Base-by-base conservation (phyloP, 257 asterid species). In the Ilex asprella region DNA sequence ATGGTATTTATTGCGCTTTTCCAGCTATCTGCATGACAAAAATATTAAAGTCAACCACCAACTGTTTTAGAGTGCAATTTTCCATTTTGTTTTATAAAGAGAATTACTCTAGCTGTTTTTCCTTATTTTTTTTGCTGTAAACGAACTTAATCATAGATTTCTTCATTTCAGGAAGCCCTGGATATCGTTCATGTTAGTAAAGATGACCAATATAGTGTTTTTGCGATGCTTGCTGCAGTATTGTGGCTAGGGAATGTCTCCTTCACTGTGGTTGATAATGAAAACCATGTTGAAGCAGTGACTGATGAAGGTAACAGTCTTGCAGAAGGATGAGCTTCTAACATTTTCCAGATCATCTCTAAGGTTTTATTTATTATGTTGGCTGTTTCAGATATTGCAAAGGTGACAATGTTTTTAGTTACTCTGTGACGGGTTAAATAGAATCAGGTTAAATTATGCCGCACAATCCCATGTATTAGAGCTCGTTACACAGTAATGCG, bases 171-270 rank as follows among this genome's bases (percentile, higher is more conserved):
- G 99, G 99, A 93, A 71, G 99, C 99, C 64, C 75, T 93, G 75
- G 92, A 89, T 78, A 75, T 87, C 53, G 99, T 93, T 76, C 99
- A 85, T 77, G 84, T 93, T 51, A 82, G 75, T 75, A 93, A 84
- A 77, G 89, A 80, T 67, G 88, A 93, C 78, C 99, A 89, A 73
- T 94, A 87, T 65, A 93, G 90, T 70, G 94, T 87, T 67, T 89
- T 93, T 78, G 88, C 97, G 21, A 85, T 93, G 96, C 75, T 93
- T 67, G 94, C 99, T 76, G 96, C 99, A 65, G 99, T 93, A 16
- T 70, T 93, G 46, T 93, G 99, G 99, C 77, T 93, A 68, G 99
- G 99, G 70, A 79, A 93, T 61, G 70, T 93, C 78, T 76, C 95
- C 61, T 89, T 89, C 75, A 77, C 86, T 21, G 84, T 72, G 55